Percentiles rank a stretch among this genome's conserved stretches.
These are phyloP conservation scores for Dentipellis fragilis DNA, from an alignment of 768 basidiomycete genomes.

Conservation along the genomic window DNA sequence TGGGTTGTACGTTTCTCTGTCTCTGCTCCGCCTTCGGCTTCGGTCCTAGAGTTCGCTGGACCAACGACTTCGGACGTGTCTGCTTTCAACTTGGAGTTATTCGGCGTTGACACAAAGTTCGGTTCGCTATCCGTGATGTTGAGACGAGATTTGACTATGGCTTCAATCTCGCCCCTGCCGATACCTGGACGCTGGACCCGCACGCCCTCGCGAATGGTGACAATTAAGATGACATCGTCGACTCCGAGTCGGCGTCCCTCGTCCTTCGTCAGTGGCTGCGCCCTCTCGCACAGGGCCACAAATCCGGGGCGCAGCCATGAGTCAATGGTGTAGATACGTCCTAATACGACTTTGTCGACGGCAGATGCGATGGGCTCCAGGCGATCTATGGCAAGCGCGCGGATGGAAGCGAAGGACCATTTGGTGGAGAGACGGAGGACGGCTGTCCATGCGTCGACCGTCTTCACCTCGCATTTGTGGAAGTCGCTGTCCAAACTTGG, in stretches of 20 bases:
- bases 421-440: slow-evolving; percentile 7
- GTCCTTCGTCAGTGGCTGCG: not conserved
- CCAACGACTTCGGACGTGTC: too few species aligned
- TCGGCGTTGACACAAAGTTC: too few species aligned
- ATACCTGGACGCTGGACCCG: not conserved
- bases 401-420: slow-evolving; percentile 10
- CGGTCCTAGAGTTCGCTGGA: too few species aligned
- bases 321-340: slow-evolving; percentile 1
- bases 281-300: slow-evolving; percentile 2
- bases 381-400: slow-evolving; percentile 3
- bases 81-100: too few species aligned
- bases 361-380: not conserved
- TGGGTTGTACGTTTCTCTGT: too few species aligned
- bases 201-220: slow-evolving; percentile 6
- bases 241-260: slow-evolving; percentile 2
- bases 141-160: too few species aligned
- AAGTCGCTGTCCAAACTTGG: slow-evolving; percentile 1
- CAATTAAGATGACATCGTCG: slow-evolving; percentile 7
- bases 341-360: slow-evolving; percentile 3
- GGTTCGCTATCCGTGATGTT: too few species aligned
- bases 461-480: not conserved
- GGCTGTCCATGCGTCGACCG: slow-evolving; percentile 8
- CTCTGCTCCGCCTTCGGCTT: too few species aligned
- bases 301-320: slow-evolving; percentile 4
- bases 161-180: too few species aligned